These are phyloP conservation scores for Pichia sp. DNA, from an alignment of 1,139 yeast genomes.

Conservation along the genomic window DNA sequence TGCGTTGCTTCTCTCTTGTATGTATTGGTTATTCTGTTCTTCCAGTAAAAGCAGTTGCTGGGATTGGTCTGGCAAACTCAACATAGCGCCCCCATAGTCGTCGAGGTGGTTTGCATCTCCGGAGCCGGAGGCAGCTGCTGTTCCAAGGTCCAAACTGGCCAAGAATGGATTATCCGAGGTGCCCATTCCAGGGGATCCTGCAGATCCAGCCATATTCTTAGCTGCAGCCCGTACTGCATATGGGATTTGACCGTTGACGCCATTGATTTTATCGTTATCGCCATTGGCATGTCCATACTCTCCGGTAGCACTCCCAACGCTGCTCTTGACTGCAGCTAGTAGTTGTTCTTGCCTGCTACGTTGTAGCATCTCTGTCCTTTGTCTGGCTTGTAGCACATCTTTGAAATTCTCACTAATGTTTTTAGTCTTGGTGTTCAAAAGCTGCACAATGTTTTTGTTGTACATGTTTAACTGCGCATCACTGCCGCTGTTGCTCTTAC, in stretches of 20 bases:
- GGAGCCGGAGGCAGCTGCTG: background rate
- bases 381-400: conserved; percentile 80
- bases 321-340: conserved; percentile 34
- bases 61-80: conserved; percentile 39
- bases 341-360: conserved; percentile 83
- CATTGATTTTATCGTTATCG: conserved; percentile 5
- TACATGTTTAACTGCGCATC: conserved; percentile 65
- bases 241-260: conserved; percentile 20
- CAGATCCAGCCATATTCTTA: background rate
- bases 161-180: conserved; percentile 37
- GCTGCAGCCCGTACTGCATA: conserved; percentile 27
- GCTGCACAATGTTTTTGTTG: conserved; percentile 79
- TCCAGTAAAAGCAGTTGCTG: conserved; percentile 72
- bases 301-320: background rate
- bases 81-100: conserved; percentile 36
- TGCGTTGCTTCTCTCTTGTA: conserved; percentile 82
- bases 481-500: conserved; percentile 27
- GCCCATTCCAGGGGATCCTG: background rate
- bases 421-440: conserved; percentile 83
- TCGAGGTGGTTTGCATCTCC: background rate
- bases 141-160: conserved; percentile 21
- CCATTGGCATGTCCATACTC: background rate
- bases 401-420: conserved; percentile 91
- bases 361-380: conserved; percentile 75
- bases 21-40: conserved; percentile 62